phyloP scores from a whole-genome alignment of 805 yeast species.

The Monosporozyma aerobia region DNA sequence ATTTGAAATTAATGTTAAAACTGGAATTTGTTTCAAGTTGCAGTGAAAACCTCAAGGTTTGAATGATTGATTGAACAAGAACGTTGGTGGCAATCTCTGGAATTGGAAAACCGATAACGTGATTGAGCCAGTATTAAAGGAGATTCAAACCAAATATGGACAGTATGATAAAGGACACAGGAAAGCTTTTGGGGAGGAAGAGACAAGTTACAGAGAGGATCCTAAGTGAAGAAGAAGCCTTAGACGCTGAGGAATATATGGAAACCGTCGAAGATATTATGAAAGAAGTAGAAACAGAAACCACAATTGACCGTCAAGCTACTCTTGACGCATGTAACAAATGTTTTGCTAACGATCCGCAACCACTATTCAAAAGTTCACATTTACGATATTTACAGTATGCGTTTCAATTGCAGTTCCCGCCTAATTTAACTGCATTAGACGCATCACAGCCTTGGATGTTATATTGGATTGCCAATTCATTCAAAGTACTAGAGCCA shows the following conservation, averaged over 20 bases:
- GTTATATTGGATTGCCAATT: constrained; percentile 71
- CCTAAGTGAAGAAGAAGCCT: constrained; percentile 5
- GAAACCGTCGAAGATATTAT: constrained; percentile 13
- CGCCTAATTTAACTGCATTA: constrained; percentile 41
- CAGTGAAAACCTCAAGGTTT: not conserved
- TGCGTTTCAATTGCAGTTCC: constrained; percentile 39
- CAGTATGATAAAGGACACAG: constrained; percentile 3
- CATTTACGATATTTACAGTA: constrained; percentile 39
- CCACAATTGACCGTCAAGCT: constrained; percentile 20
- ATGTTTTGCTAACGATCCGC: constrained; percentile 5
- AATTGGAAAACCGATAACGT: not conserved
- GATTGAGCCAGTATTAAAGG: not conserved
- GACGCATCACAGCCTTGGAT: constrained; percentile 95
- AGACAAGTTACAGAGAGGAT: constrained; percentile 11
- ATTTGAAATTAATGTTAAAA: not conserved
- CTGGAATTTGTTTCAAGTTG: not conserved
- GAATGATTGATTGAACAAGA: not conserved
- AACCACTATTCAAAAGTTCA: constrained; percentile 16
- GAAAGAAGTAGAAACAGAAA: constrained; percentile 24
- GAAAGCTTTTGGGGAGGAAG: constrained; percentile 18
- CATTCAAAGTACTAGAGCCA: constrained; percentile 35
- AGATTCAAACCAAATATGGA: not conserved
- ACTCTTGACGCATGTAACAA: constrained; percentile 16
- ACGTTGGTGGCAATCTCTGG: not conserved
- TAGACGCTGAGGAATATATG: not conserved